Base-by-base conservation (phyloP, 495 filamentous ascomycete species). In the Penicillium pancosmium region DNA sequence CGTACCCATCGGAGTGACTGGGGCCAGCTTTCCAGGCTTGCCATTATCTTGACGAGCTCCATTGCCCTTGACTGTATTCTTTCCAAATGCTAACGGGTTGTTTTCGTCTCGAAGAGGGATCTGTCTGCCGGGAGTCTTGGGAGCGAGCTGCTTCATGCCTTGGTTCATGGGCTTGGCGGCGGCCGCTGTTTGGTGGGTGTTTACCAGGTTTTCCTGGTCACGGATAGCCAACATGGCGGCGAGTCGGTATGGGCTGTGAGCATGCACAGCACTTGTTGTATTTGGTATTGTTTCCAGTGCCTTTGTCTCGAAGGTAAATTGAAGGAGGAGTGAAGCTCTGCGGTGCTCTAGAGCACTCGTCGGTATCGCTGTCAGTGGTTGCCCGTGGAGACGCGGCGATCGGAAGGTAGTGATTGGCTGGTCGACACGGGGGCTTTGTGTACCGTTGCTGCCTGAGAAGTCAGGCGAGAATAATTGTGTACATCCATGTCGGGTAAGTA, bases 141-240 rank as follows among this genome's bases (percentile, higher is more conserved):
- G 82, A 60, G 84, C 82, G 41, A 86, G 73, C 55, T 84, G 79
- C 65, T 82, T 85, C 15, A 75, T 66, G 57, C 80, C 78, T 62
- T 91, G 86, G 65, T 93, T 90, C 58, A 89, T 82, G 34, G 91
- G 88, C 72, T 96, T 96, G 11, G 86, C 78, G 15, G 89, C 86
- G n/a, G 90, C 88, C 23, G 79, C 86, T 51, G 87, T 85, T 68
- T 94, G 91, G 60, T 88, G 90, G 62, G 78, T 77, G 68, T 91
- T 87, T 53, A 85, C 83, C 64, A 91, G 77, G 73, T 98, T 98
- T 74, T 98, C 94, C 74, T 98, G 93, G 75, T 96, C 90, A 64
- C 84, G 84, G 62, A 88, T 82, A 23, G 92, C 89, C 71, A 97
- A 75, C 89, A 96, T 92, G 25, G 68, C 77, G 73, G 69, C 70